These are phyloP conservation scores for Sporothrix curviconia DNA, from an alignment of 2,329 filamentous ascomycete genomes.

Conservation along the genomic window DNA sequence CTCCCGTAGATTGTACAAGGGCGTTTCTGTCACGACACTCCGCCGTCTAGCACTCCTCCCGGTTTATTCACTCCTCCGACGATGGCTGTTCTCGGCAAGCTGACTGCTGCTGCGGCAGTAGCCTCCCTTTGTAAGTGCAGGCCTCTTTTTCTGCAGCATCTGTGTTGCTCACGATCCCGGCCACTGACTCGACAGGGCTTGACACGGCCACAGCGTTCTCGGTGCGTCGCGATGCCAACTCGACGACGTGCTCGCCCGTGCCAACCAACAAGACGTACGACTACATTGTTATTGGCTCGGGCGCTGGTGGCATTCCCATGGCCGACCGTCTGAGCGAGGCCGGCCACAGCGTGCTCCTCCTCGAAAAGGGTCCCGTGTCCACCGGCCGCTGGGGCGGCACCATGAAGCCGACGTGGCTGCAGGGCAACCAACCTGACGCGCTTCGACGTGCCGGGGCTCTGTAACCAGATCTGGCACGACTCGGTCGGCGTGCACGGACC, in stretches of 20 bases:
- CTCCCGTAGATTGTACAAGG: too few species aligned
- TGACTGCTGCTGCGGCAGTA: not conserved
- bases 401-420: constrained; percentile 55
- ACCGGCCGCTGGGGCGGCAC: constrained; percentile 59
- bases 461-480: constrained; percentile 62
- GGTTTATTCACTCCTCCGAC: too few species aligned
- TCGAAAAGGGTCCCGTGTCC: constrained; percentile 55
- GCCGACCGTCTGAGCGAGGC: constrained; percentile 58
- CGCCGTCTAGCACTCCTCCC: too few species aligned
- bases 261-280: constrained; percentile 36
- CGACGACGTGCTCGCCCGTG: not conserved
- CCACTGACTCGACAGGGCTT: too few species aligned
- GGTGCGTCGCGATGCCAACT: too few species aligned
- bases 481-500: constrained; percentile 52
- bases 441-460: constrained; percentile 65
- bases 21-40: too few species aligned
- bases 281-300: constrained; percentile 59
- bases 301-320: constrained; percentile 54
- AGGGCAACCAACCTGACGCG: constrained; percentile 57
- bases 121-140: constrained; percentile 3
- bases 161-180: too few species aligned
- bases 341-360: constrained; percentile 58
- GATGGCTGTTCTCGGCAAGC: constrained; percentile 2
- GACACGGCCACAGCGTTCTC: constrained; percentile 1
- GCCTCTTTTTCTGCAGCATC: too few species aligned